Evolutionary conservation across 2,329 filamentous ascomycete species (phyloP).

Genomic region (Monosporascus sp.): DNA sequence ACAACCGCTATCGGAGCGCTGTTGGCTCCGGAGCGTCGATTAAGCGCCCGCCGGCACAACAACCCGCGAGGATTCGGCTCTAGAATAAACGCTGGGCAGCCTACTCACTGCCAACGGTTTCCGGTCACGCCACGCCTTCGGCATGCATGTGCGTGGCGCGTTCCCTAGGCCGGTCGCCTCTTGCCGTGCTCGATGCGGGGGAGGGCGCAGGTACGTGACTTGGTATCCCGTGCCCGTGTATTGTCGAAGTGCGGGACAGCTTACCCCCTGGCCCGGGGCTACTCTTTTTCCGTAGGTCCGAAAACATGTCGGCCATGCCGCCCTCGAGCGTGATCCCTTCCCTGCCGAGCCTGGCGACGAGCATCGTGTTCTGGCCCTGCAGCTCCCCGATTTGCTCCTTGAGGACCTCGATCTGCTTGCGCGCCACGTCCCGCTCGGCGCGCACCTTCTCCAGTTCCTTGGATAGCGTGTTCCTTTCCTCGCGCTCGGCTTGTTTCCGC

Average conservation of each 20-base stretch:
- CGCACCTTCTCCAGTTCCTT: slow-evolving; percentile 49
- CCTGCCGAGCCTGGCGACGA: slow-evolving; percentile 51
- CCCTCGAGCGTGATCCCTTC: slow-evolving; percentile 21
- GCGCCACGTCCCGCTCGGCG: slow-evolving; percentile 48
- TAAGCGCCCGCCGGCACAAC: neutral
- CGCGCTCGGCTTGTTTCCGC: slow-evolving; percentile 48
- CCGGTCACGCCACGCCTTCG: neutral
- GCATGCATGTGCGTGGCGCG: neutral
- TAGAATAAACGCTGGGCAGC: neutral
- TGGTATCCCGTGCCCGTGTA: neutral
- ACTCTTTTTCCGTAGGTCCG: neutral
- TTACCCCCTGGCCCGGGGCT: neutral
- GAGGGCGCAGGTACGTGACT: neutral
- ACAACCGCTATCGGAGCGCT: neutral
- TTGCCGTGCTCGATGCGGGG: neutral
- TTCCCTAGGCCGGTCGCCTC: neutral
- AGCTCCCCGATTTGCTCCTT: slow-evolving; percentile 51
- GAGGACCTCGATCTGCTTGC: slow-evolving; percentile 50
- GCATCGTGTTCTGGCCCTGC: slow-evolving; percentile 55
- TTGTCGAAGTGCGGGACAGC: neutral
- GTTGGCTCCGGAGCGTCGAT: neutral
- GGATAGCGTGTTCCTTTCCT: slow-evolving; percentile 44
- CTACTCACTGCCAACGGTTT: neutral
- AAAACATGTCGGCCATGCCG: neutral
- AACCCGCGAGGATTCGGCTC: neutral